Evolutionary conservation across 169 alveolate genomes (phyloP).

Genomic region (Cardiosporidium cionae): DNA sequence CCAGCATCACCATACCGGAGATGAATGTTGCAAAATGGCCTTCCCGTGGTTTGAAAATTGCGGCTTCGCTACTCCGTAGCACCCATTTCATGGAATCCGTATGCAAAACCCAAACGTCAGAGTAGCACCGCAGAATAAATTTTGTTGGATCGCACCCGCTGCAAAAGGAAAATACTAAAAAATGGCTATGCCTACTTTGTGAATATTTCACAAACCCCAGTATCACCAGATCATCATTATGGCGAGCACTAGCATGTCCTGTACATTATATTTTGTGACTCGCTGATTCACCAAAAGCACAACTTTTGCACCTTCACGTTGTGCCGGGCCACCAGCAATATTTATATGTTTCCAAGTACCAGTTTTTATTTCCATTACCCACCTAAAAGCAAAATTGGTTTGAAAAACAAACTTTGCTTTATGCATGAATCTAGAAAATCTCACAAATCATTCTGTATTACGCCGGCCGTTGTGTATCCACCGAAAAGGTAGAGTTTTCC

Average conservation of each 20-base stretch:
- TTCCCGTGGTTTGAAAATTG: not conserved
- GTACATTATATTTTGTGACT: not conserved
- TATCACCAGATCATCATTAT: not conserved
- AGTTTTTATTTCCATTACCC: not conserved
- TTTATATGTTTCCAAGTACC: not conserved
- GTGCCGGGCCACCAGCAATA: not conserved
- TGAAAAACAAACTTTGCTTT: not conserved
- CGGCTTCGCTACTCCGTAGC: not conserved
- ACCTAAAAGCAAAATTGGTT: not conserved
- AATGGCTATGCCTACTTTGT: not conserved
- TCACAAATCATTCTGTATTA: not conserved
- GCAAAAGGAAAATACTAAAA: not conserved
- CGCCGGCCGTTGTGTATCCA: slow-evolving; percentile 18
- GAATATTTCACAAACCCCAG: not conserved
- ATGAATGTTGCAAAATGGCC: not conserved
- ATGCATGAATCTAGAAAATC: not conserved
- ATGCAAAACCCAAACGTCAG: not conserved
- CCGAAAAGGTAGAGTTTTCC: slow-evolving; percentile 30
- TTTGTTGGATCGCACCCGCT: not conserved
- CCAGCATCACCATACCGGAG: not conserved
- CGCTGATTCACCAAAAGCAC: not conserved
- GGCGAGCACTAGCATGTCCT: not conserved
- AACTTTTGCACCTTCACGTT: not conserved
- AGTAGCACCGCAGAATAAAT: not conserved
- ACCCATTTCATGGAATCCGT: not conserved